A percentile compares a stretch with the other conserved stretches of the same genome.
These are phyloP conservation scores for Lophium mytilinum DNA, from an alignment of 495 filamentous ascomycete genomes.

Conservation along the genomic window DNA sequence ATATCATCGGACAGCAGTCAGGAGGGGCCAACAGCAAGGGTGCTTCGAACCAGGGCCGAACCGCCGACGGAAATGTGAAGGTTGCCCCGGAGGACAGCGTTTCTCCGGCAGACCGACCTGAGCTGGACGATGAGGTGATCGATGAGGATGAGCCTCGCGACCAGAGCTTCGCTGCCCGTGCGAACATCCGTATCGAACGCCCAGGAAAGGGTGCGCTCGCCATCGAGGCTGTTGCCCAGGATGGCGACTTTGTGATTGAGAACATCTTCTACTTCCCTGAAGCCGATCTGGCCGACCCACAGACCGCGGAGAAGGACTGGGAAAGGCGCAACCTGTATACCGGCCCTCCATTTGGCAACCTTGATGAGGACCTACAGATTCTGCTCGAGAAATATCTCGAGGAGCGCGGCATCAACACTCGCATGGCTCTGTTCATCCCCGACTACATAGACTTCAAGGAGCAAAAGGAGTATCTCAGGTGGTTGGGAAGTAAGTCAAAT, in stretches of 20 bases:
- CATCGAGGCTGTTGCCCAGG: slow-evolving; percentile 79
- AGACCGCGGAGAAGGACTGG: slow-evolving; percentile 61
- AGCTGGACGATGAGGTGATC: slow-evolving; percentile 33
- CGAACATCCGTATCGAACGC: slow-evolving; percentile 85
- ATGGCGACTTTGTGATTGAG: slow-evolving; percentile 81
- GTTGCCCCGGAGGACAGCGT: slow-evolving; percentile 51
- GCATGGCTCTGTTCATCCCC: slow-evolving; percentile 80
- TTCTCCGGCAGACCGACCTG: slow-evolving; percentile 49
- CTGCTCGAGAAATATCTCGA: slow-evolving; percentile 90
- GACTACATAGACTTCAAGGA: slow-evolving; percentile 99
- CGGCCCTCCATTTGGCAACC: slow-evolving; percentile 84
- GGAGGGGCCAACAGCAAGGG: slow-evolving; percentile 48
- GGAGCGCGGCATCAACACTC: slow-evolving; percentile 83
- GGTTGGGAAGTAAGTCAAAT: slow-evolving; percentile 63
- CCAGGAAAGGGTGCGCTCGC: slow-evolving; percentile 68
- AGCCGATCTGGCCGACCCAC: slow-evolving; percentile 57
- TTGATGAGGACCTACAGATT: slow-evolving; percentile 92
- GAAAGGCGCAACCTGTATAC: slow-evolving; percentile 70
- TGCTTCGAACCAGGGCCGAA: slow-evolving; percentile 44
- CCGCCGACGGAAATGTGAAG: slow-evolving; percentile 41
- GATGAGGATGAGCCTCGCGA: slow-evolving; percentile 38
- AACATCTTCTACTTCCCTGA: slow-evolving; percentile 82
- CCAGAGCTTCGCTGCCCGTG: slow-evolving; percentile 65
- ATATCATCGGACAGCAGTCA: slow-evolving; percentile 34
- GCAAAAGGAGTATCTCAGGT: slow-evolving; percentile 91